phyloP scores from a whole-genome alignment of 352 stramenopile species.

The Phytophthora citrophthora region DNA sequence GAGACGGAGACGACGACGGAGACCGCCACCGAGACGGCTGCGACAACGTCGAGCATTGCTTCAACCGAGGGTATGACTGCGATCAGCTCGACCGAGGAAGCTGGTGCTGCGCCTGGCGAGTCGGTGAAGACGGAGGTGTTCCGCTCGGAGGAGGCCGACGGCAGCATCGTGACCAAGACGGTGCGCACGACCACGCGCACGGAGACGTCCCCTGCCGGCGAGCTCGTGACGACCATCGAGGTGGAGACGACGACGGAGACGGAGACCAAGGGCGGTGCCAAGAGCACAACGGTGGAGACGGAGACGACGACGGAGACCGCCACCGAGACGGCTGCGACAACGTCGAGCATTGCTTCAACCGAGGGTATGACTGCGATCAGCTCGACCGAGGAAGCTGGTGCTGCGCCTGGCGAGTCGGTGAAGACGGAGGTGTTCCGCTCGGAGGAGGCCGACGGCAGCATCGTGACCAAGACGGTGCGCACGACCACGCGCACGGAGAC shows the following conservation, averaged over 20 bases:
- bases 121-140: constrained; percentile 26
- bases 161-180: constrained; percentile 29
- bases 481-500: constrained; percentile 21
- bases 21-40: constrained; percentile 18
- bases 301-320: constrained; percentile 22
- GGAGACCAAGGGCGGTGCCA: constrained; percentile 11
- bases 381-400: constrained; percentile 16
- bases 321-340: constrained; percentile 14
- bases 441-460: constrained; percentile 21
- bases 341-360: constrained; percentile 17
- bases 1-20: constrained; percentile 22
- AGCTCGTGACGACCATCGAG: constrained; percentile 24
- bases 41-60: constrained; percentile 12
- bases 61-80: constrained; percentile 17
- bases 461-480: constrained; percentile 29
- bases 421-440: constrained; percentile 27
- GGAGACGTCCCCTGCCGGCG: constrained; percentile 15
- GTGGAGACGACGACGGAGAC: constrained; percentile 27
- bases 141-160: constrained; percentile 20
- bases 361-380: constrained; percentile 19
- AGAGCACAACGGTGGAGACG: constrained; percentile 23
- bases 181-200: constrained; percentile 23
- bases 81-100: constrained; percentile 20
- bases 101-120: constrained; percentile 7
- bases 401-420: constrained; percentile 10